Percentiles rank a stretch among this genome's conserved stretches.
Conservation (phyloP, 352 stramenopile species). For the Globisporangium abappressorium region DNA sequence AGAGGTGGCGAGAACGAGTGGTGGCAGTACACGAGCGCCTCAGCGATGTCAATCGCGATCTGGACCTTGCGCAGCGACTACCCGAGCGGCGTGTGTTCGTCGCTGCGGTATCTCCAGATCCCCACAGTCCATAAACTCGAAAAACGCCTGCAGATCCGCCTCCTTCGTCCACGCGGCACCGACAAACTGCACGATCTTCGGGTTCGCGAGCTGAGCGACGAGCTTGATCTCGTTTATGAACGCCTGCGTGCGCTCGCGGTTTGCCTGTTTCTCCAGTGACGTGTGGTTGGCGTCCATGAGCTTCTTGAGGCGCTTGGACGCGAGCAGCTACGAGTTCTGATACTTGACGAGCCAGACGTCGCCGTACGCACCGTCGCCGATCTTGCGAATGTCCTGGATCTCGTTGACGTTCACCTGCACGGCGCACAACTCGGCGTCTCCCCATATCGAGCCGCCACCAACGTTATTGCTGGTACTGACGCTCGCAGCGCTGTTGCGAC, state of each 20-base stretch:
- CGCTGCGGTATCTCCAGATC: not conserved
- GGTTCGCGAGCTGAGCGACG: not conserved
- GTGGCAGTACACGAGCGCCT: slow-evolving; percentile 45
- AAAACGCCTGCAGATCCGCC: slow-evolving; percentile 16
- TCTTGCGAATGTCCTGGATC: not conserved
- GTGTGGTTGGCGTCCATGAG: not conserved
- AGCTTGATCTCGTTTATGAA: slow-evolving; percentile 2
- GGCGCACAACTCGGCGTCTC: not conserved
- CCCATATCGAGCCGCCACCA: not conserved
- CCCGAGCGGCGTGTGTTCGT: not conserved
- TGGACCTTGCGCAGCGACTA: slow-evolving; percentile 24
- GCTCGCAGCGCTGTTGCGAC: not conserved
- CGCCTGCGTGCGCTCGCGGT: not conserved
- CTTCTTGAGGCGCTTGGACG: slow-evolving; percentile 1
- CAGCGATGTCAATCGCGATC: slow-evolving; percentile 39
- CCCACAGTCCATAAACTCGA: slow-evolving; percentile 11
- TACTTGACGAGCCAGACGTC: slow-evolving; percentile 4
- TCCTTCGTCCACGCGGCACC: slow-evolving; percentile 16
- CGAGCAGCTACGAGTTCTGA: not conserved
- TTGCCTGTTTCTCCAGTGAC: not conserved
- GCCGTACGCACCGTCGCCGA: not conserved
- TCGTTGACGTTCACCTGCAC: slow-evolving; percentile 1
- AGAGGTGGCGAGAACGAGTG: slow-evolving; percentile 38
- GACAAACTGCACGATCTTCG: slow-evolving; percentile 10
- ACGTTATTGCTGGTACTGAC: not conserved